Evolutionary conservation across 2,329 filamentous ascomycete genomes (phyloP).

Genomic region (Herpotrichia juniperi): DNA sequence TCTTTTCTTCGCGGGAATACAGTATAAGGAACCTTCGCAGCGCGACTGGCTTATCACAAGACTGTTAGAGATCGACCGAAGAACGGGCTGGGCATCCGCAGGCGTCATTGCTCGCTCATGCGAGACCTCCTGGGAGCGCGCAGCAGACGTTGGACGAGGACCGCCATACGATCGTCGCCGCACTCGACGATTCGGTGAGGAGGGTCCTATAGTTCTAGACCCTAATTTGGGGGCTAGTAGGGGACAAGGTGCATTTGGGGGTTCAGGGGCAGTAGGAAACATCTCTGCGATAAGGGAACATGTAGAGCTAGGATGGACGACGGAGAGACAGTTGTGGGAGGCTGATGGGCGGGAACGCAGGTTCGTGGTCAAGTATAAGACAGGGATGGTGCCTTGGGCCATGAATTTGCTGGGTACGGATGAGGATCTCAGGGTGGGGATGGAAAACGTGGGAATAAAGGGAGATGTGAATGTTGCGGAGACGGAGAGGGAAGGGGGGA

Average conservation of each 20-base stretch:
- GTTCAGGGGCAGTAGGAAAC: not conserved
- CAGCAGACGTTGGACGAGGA: slow-evolving; percentile 73
- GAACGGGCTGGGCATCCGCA: slow-evolving; percentile 88
- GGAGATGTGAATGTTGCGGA: slow-evolving; percentile 7
- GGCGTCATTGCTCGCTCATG: slow-evolving; percentile 82
- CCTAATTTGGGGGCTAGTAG: slow-evolving; percentile 14
- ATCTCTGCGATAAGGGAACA: not conserved
- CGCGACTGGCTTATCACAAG: slow-evolving; percentile 78
- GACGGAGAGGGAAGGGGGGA: not conserved
- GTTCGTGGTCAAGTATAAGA: slow-evolving; percentile 66
- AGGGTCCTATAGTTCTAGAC: slow-evolving; percentile 29
- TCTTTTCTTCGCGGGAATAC: slow-evolving; percentile 84
- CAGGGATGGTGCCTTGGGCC: slow-evolving; percentile 73
- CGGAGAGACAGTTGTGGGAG: slow-evolving; percentile 2
- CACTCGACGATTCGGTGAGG: slow-evolving; percentile 26
- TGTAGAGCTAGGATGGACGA: not conserved
- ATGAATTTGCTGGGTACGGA: slow-evolving; percentile 81
- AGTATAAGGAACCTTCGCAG: slow-evolving; percentile 75
- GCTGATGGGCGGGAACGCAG: slow-evolving; percentile 39
- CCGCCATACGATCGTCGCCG: slow-evolving; percentile 65
- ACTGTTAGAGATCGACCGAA: slow-evolving; percentile 74
- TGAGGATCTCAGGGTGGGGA: slow-evolving; percentile 63
- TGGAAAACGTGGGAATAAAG: slow-evolving; percentile 33
- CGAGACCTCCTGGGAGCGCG: slow-evolving; percentile 82
- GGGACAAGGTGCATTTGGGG: slow-evolving; percentile 7